Base-by-base conservation (phyloP, 1,284 basidiomycete genomes). In the Apiotrichum gracile region DNA sequence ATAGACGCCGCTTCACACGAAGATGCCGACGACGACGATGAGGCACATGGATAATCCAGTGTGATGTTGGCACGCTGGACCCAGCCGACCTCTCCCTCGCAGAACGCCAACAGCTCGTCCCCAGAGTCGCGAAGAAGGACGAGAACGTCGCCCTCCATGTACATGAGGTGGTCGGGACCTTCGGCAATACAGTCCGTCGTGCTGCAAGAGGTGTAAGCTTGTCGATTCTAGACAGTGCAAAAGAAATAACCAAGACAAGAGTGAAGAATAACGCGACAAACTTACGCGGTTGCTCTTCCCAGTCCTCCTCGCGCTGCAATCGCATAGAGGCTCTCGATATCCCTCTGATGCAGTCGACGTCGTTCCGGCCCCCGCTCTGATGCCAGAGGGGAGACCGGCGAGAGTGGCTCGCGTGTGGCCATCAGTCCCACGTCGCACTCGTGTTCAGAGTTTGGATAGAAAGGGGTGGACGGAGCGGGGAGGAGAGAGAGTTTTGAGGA, bases 1-100 rank as follows among this genome's bases (percentile, higher is more conserved):
- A 17, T 37, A 5, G 35, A 19, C 13, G 27, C 6, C 27, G 6
- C 13, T 6, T 29, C 27, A 29, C 21, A 14, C 3, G 38, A 40
- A 4, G 38, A 40, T 19, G 17, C n/a, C 5, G 35, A 37, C 4
- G 35, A 21, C 2, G 42, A 44, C 9, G 19, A 19, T 4, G 65
- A 68, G 1, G 52, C 54, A 5, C 52, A 26, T 2, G 47, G n/a
- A 24, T 43, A 2, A 29, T 47, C 31, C 31, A 43, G 13, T 16
- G 8, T 19, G 31, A 60, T 34, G 45, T 61, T 61, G 9, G 35
- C 66, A 3, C 81, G 83, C 31, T 80, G 78, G 69, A 94, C 92
- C 39, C 84, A 82, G 16, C 91, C 91, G 3, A 94, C 85, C 43
- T 94, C 88, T 47, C 88, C 91, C 76, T 96, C 91, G 69, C 92